Base-by-base conservation (phyloP, 495 filamentous ascomycete species). In the Hypoxylon crocopeplum region DNA sequence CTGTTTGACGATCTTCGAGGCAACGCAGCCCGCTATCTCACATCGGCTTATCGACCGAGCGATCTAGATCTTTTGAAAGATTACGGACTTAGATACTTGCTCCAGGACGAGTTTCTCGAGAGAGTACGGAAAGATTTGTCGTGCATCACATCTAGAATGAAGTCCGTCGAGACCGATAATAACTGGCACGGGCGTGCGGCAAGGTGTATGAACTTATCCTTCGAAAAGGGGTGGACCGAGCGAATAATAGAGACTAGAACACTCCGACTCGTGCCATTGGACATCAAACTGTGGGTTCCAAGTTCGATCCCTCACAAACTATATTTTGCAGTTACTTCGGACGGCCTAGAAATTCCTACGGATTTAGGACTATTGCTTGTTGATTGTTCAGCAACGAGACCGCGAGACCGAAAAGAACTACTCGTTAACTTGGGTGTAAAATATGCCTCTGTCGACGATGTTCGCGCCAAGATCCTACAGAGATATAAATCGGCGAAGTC, bases 401-500 rank as follows among this genome's bases (percentile, higher is more conserved):
- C 51, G 17, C n/a, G 27, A 0, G 37, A 61, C 2, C 56, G 74
- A 21, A 64, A 39, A 27, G 3, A 12, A n/a, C 33, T 77, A 0
- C 74, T 77, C 44, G 30, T 8, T 11, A 3, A 62, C 5, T 34
- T 77, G 6, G 72, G 72, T 2, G 65, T 65, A 7, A 15, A 51
- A 11, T 27, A 40, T 0, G 22, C 56, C 12, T 13, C 46, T 1
- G 49, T 45, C 1, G 5, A 17, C 0, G 7, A 58, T n/a, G 25
- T 68, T 1, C 49, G 53, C 12, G 24, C 19, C 2, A 20, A 40
- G 7, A 54, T 62, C 2, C 25, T 62, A 3, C 21, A n/a, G 15
- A 13, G 1, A 46, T 61, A 66, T 34, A 1, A n/a, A n/a, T n/a
- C n/a, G n/a, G n/a, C 19, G 3, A 37, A 16, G 2, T 16, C 22